Evolutionary conservation across 176 grass and related monocot species (phyloP).

Genomic region (Aegilops sharonensis): DNA sequence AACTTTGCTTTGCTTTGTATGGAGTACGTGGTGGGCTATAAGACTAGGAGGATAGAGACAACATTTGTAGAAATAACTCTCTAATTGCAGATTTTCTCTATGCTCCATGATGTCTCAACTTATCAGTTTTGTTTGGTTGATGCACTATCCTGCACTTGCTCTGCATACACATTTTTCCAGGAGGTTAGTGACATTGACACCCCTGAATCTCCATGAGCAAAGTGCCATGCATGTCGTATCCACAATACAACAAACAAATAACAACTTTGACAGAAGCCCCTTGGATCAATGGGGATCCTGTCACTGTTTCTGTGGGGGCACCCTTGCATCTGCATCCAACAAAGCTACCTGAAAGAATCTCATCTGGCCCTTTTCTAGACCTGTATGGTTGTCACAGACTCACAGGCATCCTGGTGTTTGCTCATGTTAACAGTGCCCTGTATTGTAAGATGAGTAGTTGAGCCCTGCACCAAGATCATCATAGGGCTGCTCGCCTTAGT

Average conservation of each 20-base stretch:
- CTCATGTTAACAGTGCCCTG: constrained; percentile 4
- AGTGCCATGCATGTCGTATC: background rate
- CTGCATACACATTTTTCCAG: constrained; percentile 17
- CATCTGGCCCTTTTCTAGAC: background rate
- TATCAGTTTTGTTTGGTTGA: background rate
- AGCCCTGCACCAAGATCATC: background rate
- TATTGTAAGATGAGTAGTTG: background rate
- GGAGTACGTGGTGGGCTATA: no score
- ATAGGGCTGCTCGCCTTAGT: no score
- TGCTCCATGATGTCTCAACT: background rate
- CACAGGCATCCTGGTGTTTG: constrained; percentile 10
- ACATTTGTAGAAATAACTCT: background rate
- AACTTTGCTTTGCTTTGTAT: no score
- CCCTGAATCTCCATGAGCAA: background rate
- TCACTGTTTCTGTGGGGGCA: no score
- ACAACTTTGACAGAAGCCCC: background rate
- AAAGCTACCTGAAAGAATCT: constrained; percentile 29
- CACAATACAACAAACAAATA: background rate
- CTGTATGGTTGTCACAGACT: background rate
- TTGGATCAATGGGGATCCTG: background rate
- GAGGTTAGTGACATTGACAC: background rate
- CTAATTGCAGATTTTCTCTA: background rate
- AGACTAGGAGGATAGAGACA: no score
- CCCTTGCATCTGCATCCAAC: constrained; percentile 8
- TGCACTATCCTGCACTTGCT: background rate